Evolutionary conservation across 192 early-diverging fungal genomes (phyloP), one percentile per base, ranked within the genome.

Genomic region (Linnemannia schmuckeri): DNA sequence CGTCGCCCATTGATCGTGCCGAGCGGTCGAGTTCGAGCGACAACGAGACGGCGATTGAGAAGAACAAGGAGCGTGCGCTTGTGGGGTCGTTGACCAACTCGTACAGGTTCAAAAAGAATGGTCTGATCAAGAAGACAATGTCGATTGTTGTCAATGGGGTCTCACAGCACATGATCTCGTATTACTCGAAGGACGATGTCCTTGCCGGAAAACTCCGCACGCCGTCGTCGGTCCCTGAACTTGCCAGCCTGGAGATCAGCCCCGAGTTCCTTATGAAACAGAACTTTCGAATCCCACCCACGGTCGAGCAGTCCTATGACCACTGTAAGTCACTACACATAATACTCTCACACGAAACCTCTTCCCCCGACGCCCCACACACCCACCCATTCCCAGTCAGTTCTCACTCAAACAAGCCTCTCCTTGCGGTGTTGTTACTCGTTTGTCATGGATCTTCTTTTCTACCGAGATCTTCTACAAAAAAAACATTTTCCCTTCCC

Each of bases 111-210:
- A 93, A 93, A 42, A 83, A 87, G 35, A 90, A 92, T 71, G 96
- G 96, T 0, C 85, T 96, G 57, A 91, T 96, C 44, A 96, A 96
- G 74, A 95, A 95, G 81, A 95, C 95, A 24, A 95, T 96, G 89
- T 96, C 95, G 17, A 91, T 96, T 74, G 78, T 92, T 3, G 92
- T 96, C 33, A 91, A 93, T 75, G 92, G 92, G 24, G 88, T 90
- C 37, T 77, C 88, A 27, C 92, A 93, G 72, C 91, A 93, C 74
- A 76, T 93, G 80, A 92, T 93, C 52, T 90, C 89, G 27, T 93
- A 93, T 72, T 93, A 93, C 73, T 89, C 85, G 18, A 91, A 90
- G 61, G 89, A 91, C 35, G 92, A 93, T 78, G 90, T 93, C 30
- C 52, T 93, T 6, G 77, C 85, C 15, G 85, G 89, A 22, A 88